Evolutionary conservation across 2,329 filamentous ascomycete genomes (phyloP), one percentile per base, ranked within the genome.

Genomic region (Colletotrichum somersetense): DNA sequence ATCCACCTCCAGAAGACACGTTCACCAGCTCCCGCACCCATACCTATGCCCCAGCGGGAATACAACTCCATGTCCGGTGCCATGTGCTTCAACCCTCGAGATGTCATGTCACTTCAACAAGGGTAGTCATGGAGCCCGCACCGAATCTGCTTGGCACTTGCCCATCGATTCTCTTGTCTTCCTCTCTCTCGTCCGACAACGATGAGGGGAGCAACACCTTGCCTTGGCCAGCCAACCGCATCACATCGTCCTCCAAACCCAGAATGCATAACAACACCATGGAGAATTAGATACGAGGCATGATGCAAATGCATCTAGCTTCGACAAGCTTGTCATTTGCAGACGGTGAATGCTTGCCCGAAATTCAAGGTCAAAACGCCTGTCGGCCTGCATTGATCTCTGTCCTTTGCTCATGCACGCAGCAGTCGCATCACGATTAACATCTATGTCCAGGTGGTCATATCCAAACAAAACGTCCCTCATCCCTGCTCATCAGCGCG

Each of bases 381-480:
- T 30, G 20, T 35, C n/a, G 20, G 50, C 30, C 16, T 57, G 65
- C 68, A 67, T 57, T 71, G 57, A 44, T 18, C 40, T 63, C 8
- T 58, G 46, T 33, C 48, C 26, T 38, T 46, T 58, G 40, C 50
- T 62, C 35, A 62, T 71, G 68, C 44, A 62, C 68, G 68, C 68
- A 23, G 42, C 58, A 63, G 65, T 64, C 59, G 66, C 59, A 72
- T 72, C 53, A 38, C 52, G 58, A 68, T 59, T 68, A 7, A 38
- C 66, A 57, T 62, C 56, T 57, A 42, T 52, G 42, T 50, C 44
- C 57, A 48, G 42, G 26, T 20, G 40, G 38, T 35, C 42, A 57
- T 56, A 44, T 42, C 48, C 70, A 72, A 69, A 70, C 66, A 48
- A 69, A 69, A 72, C 46, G 58, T 59, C 44, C 42, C n/a, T 11